Base-by-base conservation (phyloP, 495 filamentous ascomycete species). In the Halenospora varia region DNA sequence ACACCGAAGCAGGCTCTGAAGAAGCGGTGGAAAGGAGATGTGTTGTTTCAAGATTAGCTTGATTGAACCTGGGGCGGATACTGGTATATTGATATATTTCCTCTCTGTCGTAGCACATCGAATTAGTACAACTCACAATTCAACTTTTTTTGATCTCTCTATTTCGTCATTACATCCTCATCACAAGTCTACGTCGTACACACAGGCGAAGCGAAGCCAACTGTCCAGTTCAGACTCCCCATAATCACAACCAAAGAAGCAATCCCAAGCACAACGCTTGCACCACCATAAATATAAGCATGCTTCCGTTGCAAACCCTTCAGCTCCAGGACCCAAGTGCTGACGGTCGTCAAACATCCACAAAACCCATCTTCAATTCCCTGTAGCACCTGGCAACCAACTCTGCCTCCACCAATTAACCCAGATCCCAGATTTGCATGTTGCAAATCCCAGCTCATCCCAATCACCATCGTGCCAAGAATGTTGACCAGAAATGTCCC, bases 401-500 rank as follows among this genome's bases (percentile, higher is more conserved):
- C 79, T n/a, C n/a, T n/a, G 68, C 63, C 68, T 25, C 75, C 73
- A 8, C 73, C 81, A 1, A 42, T 44, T 39, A 39, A 10, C 10
- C 25, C 42, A 55, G 26, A 39, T 42, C 42, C 40, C 20, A 68
- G 51, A 23, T 67, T 71, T 1, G 67, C 76, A 64, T 86, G 88
- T 68, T 89, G 87, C 51, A 92, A 68, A 65, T 90, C 86, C 71
- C 77, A 90, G 25, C 84, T 83, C 73, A 92, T 78, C 0, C 82
- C 82, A 17, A 85, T 48, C 40, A 83, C 59, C 2, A 60, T 70
- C 0, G 89, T 91, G 9, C 93, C 93, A 25, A 83, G 63, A 10
- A 94, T 74, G 62, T 97, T 97, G 11, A 88, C 90, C n/a, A 70
- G 69, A 68, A 97, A 96, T 0, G 93, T 97, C 2, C 93, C 93